Evolutionary conservation across 148 eudicot genomes (phyloP), one percentile per base, ranked within the genome.

Genomic region (Fagopyrum homotropicum): DNA sequence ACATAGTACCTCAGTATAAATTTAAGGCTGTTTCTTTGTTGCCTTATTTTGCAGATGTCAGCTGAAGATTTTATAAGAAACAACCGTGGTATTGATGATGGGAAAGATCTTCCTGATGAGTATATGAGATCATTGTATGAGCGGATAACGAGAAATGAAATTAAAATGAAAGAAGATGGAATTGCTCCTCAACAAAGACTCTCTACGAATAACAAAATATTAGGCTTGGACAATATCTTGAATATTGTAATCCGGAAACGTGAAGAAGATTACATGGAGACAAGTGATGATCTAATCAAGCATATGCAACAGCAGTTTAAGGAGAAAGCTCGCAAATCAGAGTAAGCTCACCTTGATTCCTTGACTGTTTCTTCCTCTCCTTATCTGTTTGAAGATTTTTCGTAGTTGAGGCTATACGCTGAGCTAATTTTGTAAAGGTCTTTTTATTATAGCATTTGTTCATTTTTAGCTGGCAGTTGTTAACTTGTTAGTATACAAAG

Each of bases 281-380:
- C 90, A 7, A 86, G 93, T 75, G 97, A 95, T 83, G 92, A 92
- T 83, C 88, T 92, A 66, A 84, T 95, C 84, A 88, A 90, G 81
- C 93, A 89, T 84, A 95, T 95, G 99, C 97, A 95, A 82, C 92
- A 92, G 71, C 97, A 95, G 79, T 95, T 95, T 68, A 95, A 95
- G 82, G 99, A 95, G 83, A 92, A 90, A 82, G 99, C 97, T 81
- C 92, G 97, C 80, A 95, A 92, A 80, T 90, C 99, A 68, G 99
- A 95, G 99, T 95, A 89, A 92, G 98, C 79, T 71, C 15, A 59
- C 60, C 45, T 64, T 9, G 4, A 8, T 0, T 2, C 52, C 52
- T 49, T 55, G 19, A 55, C 60, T n/a, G 4, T 55, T n/a, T 55
- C 19, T 0, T 55, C 60, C 22, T 55, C 15, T 4, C 60, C 7